These are phyloP conservation scores for Malassezia brasiliensis DNA, from an alignment of 1,284 basidiomycete species.

Conservation along the genomic window DNA sequence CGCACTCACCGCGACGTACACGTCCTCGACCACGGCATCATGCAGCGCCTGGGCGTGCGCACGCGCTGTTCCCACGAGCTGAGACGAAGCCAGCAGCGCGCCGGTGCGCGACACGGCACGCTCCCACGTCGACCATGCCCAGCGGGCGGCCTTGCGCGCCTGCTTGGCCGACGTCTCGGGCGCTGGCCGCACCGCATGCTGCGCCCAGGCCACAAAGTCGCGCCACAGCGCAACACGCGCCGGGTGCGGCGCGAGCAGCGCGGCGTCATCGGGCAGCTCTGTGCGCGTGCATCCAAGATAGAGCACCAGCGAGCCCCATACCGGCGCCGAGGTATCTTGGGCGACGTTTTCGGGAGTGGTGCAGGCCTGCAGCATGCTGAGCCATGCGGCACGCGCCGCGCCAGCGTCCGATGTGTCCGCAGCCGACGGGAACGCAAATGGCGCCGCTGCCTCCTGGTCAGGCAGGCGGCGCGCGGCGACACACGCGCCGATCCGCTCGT, in stretches of 20 bases:
- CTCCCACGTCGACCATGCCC: conserved; percentile 11
- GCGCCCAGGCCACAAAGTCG: conserved; percentile 10
- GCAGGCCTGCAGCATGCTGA: conserved; percentile 6
- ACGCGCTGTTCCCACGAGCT: conserved; percentile 12
- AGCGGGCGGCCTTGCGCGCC: neutral
- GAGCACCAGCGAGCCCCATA: conserved; percentile 6
- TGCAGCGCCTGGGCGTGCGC: conserved; percentile 14
- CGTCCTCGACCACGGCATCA: conserved; percentile 8
- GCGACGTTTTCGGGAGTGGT: neutral
- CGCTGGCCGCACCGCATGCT: neutral
- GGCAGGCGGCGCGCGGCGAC: neutral
- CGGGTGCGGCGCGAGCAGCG: neutral
- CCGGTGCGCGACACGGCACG: conserved; percentile 9
- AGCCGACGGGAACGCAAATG: conserved; percentile 1
- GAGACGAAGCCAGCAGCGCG: conserved; percentile 13
- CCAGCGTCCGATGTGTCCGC: neutral
- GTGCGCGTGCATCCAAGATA: neutral
- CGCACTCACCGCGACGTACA: neutral
- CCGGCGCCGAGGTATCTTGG: conserved; percentile 6
- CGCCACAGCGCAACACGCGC: conserved; percentile 12
- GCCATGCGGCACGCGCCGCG: conserved; percentile 4
- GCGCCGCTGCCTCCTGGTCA: neutral
- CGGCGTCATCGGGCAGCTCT: neutral
- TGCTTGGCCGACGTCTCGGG: neutral
- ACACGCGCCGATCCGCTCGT: neutral